A percentile compares a stretch with the other conserved stretches of the same genome.
Conservation (phyloP, 768 basidiomycete genomes). For the Lentinula aciculospora region DNA sequence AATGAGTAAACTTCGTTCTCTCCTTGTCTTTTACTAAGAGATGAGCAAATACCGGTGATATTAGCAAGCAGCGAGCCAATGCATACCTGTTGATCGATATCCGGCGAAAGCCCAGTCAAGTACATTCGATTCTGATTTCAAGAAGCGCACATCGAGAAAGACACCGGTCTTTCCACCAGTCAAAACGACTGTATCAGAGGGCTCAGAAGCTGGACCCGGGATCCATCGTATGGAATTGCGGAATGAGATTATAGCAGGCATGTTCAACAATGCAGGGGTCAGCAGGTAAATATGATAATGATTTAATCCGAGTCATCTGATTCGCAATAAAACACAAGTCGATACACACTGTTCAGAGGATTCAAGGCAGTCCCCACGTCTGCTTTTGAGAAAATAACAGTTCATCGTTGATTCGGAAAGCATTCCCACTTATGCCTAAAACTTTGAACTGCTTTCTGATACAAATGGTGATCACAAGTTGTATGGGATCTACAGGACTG, state of each 20-base stretch:
- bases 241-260: constrained; percentile 6
- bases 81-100: constrained; percentile 16
- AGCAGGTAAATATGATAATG: no score
- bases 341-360: no score
- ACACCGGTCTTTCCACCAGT: constrained; percentile 22
- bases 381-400: no score
- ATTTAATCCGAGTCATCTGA: no score
- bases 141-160: constrained; percentile 30
- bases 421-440: no score
- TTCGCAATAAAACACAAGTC: no score
- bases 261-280: background rate
- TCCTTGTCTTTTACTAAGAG: constrained; percentile 6
- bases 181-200: constrained; percentile 29
- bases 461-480: no score
- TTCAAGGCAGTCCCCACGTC: no score
- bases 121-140: constrained; percentile 18
- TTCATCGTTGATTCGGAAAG: no score
- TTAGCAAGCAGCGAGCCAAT: background rate
- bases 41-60: background rate
- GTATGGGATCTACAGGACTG: no score
- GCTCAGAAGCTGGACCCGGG: constrained; percentile 22
- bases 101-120: constrained; percentile 37
- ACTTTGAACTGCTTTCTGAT: no score
- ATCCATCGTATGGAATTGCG: constrained; percentile 29
- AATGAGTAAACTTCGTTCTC: constrained; percentile 21